Percentiles rank a stretch among this genome's conserved stretches.
These are phyloP conservation scores for Paramecium pentaurelia DNA, from an alignment of 73 alveolate genomes.

Conservation along the genomic window DNA sequence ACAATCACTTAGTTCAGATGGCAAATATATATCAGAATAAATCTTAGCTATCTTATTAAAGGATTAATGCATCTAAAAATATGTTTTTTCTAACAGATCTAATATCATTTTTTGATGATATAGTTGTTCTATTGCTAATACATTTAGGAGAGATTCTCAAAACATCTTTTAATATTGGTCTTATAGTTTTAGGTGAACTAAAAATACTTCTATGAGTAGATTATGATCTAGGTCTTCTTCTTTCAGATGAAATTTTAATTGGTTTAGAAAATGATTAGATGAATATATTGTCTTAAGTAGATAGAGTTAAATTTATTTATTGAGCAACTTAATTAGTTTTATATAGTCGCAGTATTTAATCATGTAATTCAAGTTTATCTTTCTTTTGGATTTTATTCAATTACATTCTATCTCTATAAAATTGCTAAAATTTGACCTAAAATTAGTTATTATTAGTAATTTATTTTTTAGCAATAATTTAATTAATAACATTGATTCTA, in stretches of 20 bases:
- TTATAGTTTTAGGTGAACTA: not conserved
- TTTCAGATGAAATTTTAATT: not conserved
- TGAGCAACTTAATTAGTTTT: not conserved
- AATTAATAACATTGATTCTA: not conserved
- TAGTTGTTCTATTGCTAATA: not conserved
- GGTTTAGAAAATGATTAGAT: not conserved
- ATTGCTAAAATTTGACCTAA: not conserved
- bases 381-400: not conserved
- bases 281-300: not conserved
- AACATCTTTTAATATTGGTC: not conserved
- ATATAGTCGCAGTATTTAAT: not conserved
- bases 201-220: not conserved
- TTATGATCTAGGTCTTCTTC: not conserved
- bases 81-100: not conserved
- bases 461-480: not conserved
- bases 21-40: not conserved
- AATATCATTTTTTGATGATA: not conserved
- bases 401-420: conserved; percentile 1
- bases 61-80: not conserved
- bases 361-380: not conserved
- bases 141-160: not conserved
- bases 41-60: not conserved
- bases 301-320: not conserved
- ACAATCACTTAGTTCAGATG: not conserved
- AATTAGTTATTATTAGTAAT: not conserved